Evolutionary conservation across 306 rosid species (phyloP), one percentile per base, ranked within the genome.

Genomic region (Vicia sativa): DNA sequence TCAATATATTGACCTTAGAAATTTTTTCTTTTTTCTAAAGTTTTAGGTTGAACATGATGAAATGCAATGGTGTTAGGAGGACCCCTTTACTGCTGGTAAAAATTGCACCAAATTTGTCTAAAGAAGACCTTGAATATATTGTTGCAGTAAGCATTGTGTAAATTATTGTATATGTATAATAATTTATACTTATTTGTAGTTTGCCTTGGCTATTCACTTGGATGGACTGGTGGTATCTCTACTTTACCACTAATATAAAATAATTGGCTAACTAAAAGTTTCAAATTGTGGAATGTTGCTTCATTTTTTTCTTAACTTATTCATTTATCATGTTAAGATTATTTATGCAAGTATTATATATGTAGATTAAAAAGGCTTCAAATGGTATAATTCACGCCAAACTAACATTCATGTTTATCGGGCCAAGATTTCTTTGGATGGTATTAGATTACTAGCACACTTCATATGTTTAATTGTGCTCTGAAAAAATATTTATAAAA

Each of bases 41-140:
- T 85, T 93, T 78, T 97, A 93, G 68, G 97, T 91, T 55, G 97
- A 97, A 70, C 90, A 97, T 60, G 95, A 93, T 79, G 98, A 93
- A 78, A 93, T 93, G 98, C 98, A 93, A 86, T 93, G 97, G 98
- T 97, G 96, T 28, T 97, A 93, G 76, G 98, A 93, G 84, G 98
- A 97, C 21, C 96, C 96, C 98, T 65, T 97, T 97, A 1, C 81
- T 93, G 90, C 90, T 93, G 35, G 98, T 93, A 76, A 93, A 93
- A 86, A 93, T 93, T 62, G 98, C 98, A 62, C 98, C 97, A 3
- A 97, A 93, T 81, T 82, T 93, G 87, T 93, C 98, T 54, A 93
- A 86, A 77, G 93, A 86, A 64, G 98, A 93, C 78, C 98, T 93
- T 50, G 98, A 93, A 85, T 97, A 93, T 79, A 93, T 93, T 78